phyloP scores from a whole-genome alignment of 306 rosid genomes.

The Rubus idaeus region DNA sequence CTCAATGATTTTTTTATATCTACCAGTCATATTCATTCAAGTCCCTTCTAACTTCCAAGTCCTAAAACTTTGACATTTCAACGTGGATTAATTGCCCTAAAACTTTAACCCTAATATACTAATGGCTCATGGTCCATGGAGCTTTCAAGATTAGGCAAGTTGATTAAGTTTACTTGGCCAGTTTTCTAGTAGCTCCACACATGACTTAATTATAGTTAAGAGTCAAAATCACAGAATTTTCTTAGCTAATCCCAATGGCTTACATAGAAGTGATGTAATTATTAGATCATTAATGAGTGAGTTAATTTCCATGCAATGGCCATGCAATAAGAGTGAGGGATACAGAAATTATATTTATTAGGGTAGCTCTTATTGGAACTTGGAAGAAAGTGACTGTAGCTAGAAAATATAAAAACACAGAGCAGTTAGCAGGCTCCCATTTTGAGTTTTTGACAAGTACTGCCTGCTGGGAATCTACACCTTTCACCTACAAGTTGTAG shows the following conservation, averaged over 20 bases:
- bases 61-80: constrained; percentile 19
- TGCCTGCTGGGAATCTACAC: constrained; percentile 46
- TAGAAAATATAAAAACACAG: constrained; percentile 52
- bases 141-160: constrained; percentile 14
- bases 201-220: constrained; percentile 39
- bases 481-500: constrained; percentile 54
- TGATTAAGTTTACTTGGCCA: constrained; percentile 39
- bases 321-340: constrained; percentile 4
- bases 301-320: background rate
- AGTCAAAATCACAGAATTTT: constrained; percentile 34
- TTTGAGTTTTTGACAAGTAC: constrained; percentile 54
- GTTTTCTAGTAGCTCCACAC: constrained; percentile 41
- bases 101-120: background rate
- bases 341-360: constrained; percentile 29
- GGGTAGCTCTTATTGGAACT: constrained; percentile 50
- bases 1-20: constrained; percentile 26
- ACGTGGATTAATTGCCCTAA: constrained; percentile 12
- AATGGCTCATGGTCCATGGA: constrained; percentile 8
- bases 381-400: constrained; percentile 61
- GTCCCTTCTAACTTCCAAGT: background rate
- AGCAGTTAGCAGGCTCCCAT: constrained; percentile 42
- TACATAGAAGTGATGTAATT: constrained; percentile 57
- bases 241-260: constrained; percentile 52
- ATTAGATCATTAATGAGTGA: constrained; percentile 23
- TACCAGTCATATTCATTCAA: constrained; percentile 33